phyloP scores from a whole-genome alignment of 2,329 filamentous ascomycete species.

The Truncatella angustata region DNA sequence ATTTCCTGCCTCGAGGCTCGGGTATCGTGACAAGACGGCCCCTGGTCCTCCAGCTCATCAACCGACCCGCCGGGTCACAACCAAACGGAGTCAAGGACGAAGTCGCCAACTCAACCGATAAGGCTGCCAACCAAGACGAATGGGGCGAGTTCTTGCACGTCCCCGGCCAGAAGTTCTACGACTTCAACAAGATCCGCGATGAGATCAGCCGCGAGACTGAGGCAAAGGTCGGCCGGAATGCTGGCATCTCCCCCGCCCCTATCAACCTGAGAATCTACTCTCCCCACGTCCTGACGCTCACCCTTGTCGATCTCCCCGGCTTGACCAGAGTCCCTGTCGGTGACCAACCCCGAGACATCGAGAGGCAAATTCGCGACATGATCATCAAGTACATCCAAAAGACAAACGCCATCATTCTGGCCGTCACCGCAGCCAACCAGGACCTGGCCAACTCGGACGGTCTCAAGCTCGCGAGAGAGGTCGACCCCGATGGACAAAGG shows the following conservation, averaged over 20 bases:
- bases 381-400: constrained; percentile 98
- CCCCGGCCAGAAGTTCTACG: constrained; percentile 93
- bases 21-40: constrained; percentile 96
- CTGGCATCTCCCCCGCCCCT: constrained; percentile 90
- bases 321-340: constrained; percentile 95
- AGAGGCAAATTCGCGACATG: constrained; percentile 96
- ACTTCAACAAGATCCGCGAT: constrained; percentile 97
- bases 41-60: constrained; percentile 96
- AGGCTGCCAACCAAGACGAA: constrained; percentile 88
- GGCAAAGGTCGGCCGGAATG: constrained; percentile 92
- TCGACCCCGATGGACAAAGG: constrained; percentile 94
- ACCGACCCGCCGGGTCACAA: constrained; percentile 65
- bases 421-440: constrained; percentile 93
- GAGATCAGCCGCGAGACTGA: constrained; percentile 97
- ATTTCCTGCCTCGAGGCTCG: constrained; percentile 95
- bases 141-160: constrained; percentile 99
- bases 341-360: constrained; percentile 94
- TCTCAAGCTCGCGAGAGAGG: constrained; percentile 91
- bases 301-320: constrained; percentile 92
- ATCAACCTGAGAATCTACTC: constrained; percentile 99
- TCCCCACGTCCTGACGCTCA: constrained; percentile 94
- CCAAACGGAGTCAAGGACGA: constrained; percentile 72
- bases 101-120: constrained; percentile 68
- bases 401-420: constrained; percentile 95
- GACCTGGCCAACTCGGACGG: constrained; percentile 99